Evolutionary conservation across 2,329 filamentous ascomycete species (phyloP).

Genomic region (Arthroderma sp.): DNA sequence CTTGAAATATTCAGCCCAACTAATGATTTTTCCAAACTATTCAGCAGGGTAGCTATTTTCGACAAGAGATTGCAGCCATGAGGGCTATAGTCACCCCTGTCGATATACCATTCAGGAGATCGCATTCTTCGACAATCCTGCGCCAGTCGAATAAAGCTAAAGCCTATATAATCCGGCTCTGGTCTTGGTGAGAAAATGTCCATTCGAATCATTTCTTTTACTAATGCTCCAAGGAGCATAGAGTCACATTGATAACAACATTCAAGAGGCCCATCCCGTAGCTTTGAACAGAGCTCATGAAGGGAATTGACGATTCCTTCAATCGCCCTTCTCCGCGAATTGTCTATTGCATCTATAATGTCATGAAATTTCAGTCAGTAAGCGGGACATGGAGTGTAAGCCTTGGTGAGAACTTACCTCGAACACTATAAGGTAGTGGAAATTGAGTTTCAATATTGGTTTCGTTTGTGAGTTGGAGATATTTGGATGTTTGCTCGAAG

Average conservation of each 20-base stretch:
- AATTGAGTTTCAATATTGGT: neutral
- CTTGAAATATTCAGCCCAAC: too few species aligned
- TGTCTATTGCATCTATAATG: neutral
- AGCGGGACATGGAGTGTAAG: neutral
- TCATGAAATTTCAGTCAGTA: neutral
- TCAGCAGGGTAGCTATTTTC: too few species aligned
- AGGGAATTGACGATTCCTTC: neutral
- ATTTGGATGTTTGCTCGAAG: neutral
- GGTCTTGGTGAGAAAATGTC: neutral
- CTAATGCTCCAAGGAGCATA: neutral
- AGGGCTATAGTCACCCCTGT: too few species aligned
- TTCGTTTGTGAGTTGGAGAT: neutral
- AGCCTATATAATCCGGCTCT: too few species aligned
- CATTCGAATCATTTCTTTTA: neutral
- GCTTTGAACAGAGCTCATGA: neutral
- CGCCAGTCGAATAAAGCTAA: too few species aligned
- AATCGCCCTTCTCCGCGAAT: neutral
- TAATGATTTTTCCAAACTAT: too few species aligned
- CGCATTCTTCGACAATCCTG: too few species aligned
- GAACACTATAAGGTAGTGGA: neutral
- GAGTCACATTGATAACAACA: neutral
- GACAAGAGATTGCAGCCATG: too few species aligned
- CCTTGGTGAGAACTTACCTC: neutral
- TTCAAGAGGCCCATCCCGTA: neutral
- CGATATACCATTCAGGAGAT: too few species aligned